These are phyloP conservation scores for Plenodomus tracheiphilus DNA, from an alignment of 2,329 filamentous ascomycete genomes.

Conservation along the genomic window DNA sequence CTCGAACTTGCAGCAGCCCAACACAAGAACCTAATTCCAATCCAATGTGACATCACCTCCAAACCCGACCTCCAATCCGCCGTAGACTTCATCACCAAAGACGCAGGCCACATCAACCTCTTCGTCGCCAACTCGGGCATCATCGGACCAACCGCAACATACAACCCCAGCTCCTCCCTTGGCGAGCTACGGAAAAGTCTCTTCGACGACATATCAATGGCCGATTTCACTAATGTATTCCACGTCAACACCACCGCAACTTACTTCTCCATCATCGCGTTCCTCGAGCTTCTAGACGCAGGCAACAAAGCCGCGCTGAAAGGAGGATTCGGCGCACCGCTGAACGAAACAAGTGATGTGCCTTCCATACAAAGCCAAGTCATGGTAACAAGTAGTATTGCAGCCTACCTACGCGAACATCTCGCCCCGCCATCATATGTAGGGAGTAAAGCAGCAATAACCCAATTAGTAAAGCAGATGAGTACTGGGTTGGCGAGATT, in stretches of 20 bases:
- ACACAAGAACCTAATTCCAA: slow-evolving; percentile 10
- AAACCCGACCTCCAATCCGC: slow-evolving; percentile 18
- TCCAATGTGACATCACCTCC: slow-evolving; percentile 26
- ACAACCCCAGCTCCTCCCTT: slow-evolving; percentile 4
- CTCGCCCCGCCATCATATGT: slow-evolving; percentile 12
- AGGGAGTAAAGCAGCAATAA: slow-evolving; percentile 49
- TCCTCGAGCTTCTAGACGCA: slow-evolving; percentile 46
- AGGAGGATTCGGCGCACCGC: slow-evolving; percentile 2
- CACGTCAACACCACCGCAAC: slow-evolving; percentile 41
- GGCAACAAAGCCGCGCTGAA: slow-evolving; percentile 33
- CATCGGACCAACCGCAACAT: slow-evolving; percentile 13
- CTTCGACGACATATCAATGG: slow-evolving; percentile 8
- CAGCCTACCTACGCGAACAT: slow-evolving; percentile 5
- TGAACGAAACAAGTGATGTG: slow-evolving; percentile 6
- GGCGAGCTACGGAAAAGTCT: slow-evolving; percentile 5
- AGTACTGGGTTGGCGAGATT: slow-evolving; percentile 45
- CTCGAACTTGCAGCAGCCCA: slow-evolving; percentile 14
- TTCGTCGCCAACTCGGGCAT: slow-evolving; percentile 27
- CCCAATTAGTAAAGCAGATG: slow-evolving; percentile 53
- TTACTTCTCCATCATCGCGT: slow-evolving; percentile 47
- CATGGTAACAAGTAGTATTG: slow-evolving; percentile 16
- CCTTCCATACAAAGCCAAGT: slow-evolving; percentile 18
- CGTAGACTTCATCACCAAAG: slow-evolving; percentile 9
- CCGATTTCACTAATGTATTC: slow-evolving; percentile 31
- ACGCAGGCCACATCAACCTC: slow-evolving; percentile 26